Conservation (phyloP, 345 rosid genomes). For the Sisymbrium altissimum region DNA sequence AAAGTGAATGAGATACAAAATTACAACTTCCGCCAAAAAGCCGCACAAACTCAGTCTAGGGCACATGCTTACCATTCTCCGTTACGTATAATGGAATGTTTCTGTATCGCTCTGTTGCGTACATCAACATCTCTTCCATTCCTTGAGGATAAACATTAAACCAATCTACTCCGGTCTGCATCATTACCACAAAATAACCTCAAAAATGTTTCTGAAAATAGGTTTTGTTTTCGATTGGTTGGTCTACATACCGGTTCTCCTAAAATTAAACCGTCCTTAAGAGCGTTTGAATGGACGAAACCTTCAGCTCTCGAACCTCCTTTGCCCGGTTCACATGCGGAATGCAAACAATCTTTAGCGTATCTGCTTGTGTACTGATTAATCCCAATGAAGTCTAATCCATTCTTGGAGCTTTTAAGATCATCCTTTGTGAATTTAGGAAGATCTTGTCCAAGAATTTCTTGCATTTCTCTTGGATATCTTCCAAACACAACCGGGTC, state of each 20-base stretch:
- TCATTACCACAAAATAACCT: neutral
- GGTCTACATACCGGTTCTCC: slow-evolving; percentile 48
- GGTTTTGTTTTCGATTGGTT: neutral
- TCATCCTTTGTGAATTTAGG: slow-evolving; percentile 52
- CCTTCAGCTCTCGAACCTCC: slow-evolving; percentile 57
- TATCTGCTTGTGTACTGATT: slow-evolving; percentile 65
- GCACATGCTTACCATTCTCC: slow-evolving; percentile 45
- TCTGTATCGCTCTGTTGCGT: slow-evolving; percentile 45
- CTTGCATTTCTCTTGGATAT: slow-evolving; percentile 57
- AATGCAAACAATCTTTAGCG: slow-evolving; percentile 51
- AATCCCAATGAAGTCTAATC: slow-evolving; percentile 63
- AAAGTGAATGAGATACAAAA: neutral
- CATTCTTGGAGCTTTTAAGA: slow-evolving; percentile 31
- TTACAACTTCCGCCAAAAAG: neutral
- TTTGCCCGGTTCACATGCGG: slow-evolving; percentile 47
- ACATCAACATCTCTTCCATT: slow-evolving; percentile 45
- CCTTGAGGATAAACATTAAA: slow-evolving; percentile 45
- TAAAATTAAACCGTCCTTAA: slow-evolving; percentile 42
- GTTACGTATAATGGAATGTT: slow-evolving; percentile 54
- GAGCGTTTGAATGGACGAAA: slow-evolving; percentile 29
- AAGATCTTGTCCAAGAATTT: slow-evolving; percentile 42
- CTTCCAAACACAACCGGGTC: slow-evolving; percentile 57
- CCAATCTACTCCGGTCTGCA: slow-evolving; percentile 65
- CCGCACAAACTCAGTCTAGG: neutral
- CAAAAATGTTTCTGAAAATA: neutral